Percentiles rank a stretch among this genome's conserved stretches.
Evolutionary conservation across 1,284 basidiomycete genomes (phyloP).

Genomic region (Butyriboletus appendiculatus): DNA sequence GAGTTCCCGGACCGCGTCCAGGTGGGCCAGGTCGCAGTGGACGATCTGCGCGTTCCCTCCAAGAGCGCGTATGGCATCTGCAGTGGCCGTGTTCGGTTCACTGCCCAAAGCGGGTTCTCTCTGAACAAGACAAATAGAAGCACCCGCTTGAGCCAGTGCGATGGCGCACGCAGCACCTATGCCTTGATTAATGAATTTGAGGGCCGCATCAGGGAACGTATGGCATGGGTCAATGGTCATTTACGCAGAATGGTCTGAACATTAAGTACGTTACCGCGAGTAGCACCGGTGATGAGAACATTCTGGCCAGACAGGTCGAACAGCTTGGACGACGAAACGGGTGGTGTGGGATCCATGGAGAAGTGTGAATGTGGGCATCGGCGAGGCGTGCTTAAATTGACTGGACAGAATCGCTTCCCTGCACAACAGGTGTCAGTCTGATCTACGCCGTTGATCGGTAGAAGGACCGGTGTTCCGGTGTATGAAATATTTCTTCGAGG

Average conservation of each 20-base stretch:
- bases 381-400: slow-evolving; percentile 29
- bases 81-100: slow-evolving; percentile 56
- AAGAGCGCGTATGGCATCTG: slow-evolving; percentile 50
- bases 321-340: slow-evolving; percentile 48
- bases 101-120: slow-evolving; percentile 43
- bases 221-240: slow-evolving; percentile 13
- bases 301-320: slow-evolving; percentile 63
- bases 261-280: slow-evolving; percentile 50
- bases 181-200: slow-evolving; percentile 43
- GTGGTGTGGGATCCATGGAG: slow-evolving; percentile 47
- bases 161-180: slow-evolving; percentile 75
- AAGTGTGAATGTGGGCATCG: not conserved
- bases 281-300: slow-evolving; percentile 71
- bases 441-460: slow-evolving; percentile 35
- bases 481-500: slow-evolving; percentile 8
- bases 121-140: slow-evolving; percentile 79
- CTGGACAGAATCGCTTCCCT: not conserved
- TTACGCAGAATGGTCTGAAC: slow-evolving; percentile 15
- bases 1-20: slow-evolving; percentile 63
- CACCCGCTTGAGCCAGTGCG: slow-evolving; percentile 79
- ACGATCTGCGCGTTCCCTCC: slow-evolving; percentile 54
- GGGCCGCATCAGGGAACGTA: slow-evolving; percentile 10
- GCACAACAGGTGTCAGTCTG: slow-evolving; percentile 7
- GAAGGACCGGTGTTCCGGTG: slow-evolving; percentile 29
- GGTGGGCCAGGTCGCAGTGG: slow-evolving; percentile 75